Evolutionary conservation across 2,329 filamentous ascomycete genomes (phyloP).

Genomic region (Apiospora aurea): DNA sequence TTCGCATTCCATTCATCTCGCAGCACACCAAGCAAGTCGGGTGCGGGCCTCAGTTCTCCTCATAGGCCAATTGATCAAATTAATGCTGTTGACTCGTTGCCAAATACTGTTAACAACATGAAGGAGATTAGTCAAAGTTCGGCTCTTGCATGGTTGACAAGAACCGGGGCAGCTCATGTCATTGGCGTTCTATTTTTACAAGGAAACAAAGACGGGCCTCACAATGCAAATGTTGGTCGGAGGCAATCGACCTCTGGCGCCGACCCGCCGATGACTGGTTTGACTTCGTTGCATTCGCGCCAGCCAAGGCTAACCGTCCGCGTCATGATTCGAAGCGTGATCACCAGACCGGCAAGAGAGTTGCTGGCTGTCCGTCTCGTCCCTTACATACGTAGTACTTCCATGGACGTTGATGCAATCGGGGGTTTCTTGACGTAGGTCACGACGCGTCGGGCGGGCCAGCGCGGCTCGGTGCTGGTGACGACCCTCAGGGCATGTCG

Average conservation of each 20-base stretch:
- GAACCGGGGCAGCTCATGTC: background rate
- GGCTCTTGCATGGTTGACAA: constrained; percentile 5
- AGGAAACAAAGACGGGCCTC: background rate
- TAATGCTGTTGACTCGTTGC: background rate
- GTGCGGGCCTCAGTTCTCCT: background rate
- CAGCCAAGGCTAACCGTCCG: background rate
- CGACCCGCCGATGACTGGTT: constrained; percentile 19
- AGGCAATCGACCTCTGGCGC: background rate
- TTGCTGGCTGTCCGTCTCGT: background rate
- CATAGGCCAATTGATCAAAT: background rate
- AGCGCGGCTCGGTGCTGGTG: background rate
- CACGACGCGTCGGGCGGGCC: constrained; percentile 11
- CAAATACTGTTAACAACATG: background rate
- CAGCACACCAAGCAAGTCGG: background rate
- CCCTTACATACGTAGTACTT: background rate
- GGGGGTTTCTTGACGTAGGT: constrained; percentile 8
- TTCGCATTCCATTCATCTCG: background rate
- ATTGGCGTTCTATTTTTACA: constrained; percentile 14
- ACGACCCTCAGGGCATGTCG: background rate
- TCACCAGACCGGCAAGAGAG: constrained; percentile 11
- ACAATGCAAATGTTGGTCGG: background rate
- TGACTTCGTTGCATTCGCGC: constrained; percentile 3
- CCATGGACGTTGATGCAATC: background rate
- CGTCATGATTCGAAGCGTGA: constrained; percentile 18
- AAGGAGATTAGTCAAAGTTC: background rate